Evolutionary conservation across 768 basidiomycete species (phyloP), one percentile per base, ranked within the genome.

Genomic region (Neoboletus magnificus): DNA sequence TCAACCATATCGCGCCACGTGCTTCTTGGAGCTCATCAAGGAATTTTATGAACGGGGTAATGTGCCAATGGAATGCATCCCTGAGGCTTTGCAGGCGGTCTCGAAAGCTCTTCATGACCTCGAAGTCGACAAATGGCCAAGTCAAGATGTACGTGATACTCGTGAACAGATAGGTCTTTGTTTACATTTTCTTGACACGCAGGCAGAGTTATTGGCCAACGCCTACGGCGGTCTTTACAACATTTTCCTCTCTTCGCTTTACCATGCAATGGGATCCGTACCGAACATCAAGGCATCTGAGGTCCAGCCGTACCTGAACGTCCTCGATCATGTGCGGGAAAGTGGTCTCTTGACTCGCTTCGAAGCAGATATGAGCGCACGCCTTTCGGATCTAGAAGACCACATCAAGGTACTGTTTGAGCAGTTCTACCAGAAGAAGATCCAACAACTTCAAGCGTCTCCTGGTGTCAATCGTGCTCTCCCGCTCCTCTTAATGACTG

Each of bases 21-120:
- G 85, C 65, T 97, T 95, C 75, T 73, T 97, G 63, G 88, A 91
- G 52, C 78, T 93, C 50, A 91, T 98, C 50, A 87, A 85, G 58
- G 84, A 87, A 48, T 86, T 93, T 67, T 97, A 89, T 66, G 90
- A 94, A 72, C 82, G 89, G 33, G 87, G 89, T 58, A 87, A 93
- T 59, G 91, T 98, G 6, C 97, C 97, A 2, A 76, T 96, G 66
- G 96, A 96, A 65, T 98, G 97, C 70, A 84, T 98, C 50, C 89
- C 89, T 0, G 97, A 98, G 71, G 96, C 91, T 12, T 71, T 97
- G 45, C 80, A 84, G 43, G 84, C 83, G 54, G 80, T 96, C 20
- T 73, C 78, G 20, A 89, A 88, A 66, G 83, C 86, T 11, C 76
- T 85, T 63, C 76, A 81, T 35, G 92, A 95, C 57, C 80, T 79